A percentile compares a stretch with the other conserved stretches of the same genome.
phyloP scores from a whole-genome alignment of 78 protist genomes.

The Speleostelium caveatum region DNA sequence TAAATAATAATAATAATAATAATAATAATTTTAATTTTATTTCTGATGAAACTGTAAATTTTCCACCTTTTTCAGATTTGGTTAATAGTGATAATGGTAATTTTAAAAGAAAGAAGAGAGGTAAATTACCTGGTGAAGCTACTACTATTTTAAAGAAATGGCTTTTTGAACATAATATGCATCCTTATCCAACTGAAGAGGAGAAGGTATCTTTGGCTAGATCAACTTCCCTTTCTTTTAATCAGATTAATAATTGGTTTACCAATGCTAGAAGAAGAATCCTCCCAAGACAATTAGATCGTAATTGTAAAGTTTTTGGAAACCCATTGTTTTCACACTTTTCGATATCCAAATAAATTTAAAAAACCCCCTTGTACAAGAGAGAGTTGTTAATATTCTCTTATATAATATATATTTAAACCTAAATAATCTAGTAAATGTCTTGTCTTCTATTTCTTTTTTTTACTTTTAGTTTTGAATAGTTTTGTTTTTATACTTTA shows the following conservation, averaged over 20 bases:
- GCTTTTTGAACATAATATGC: conserved; percentile 84
- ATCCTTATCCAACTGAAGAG: conserved; percentile 93
- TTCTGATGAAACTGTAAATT: background rate
- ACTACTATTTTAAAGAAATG: conserved; percentile 80
- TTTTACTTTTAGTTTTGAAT: background rate
- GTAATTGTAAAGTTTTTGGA: conserved; percentile 22
- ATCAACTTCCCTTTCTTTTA: conserved; percentile 76
- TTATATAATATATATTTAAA: no score
- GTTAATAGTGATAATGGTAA: background rate
- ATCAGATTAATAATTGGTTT: conserved; percentile 92
- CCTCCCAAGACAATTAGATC: conserved; percentile 39
- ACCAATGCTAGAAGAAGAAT: conserved; percentile 89
- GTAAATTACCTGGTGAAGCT: conserved; percentile 75
- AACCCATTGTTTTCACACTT: conserved; percentile 59
- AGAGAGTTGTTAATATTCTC: no score
- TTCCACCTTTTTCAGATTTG: background rate
- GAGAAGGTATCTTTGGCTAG: conserved; percentile 81
- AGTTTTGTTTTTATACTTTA: background rate
- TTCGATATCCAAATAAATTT: conserved; percentile 34
- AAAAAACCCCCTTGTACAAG: no score
- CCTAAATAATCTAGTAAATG: no score
- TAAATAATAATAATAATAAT: background rate
- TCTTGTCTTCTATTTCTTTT: no score
- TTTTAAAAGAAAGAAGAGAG: conserved; percentile 50
- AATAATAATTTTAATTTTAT: background rate